phyloP scores from a whole-genome alignment of 1,284 basidiomycete species.

The Golubevia pallescens region DNA sequence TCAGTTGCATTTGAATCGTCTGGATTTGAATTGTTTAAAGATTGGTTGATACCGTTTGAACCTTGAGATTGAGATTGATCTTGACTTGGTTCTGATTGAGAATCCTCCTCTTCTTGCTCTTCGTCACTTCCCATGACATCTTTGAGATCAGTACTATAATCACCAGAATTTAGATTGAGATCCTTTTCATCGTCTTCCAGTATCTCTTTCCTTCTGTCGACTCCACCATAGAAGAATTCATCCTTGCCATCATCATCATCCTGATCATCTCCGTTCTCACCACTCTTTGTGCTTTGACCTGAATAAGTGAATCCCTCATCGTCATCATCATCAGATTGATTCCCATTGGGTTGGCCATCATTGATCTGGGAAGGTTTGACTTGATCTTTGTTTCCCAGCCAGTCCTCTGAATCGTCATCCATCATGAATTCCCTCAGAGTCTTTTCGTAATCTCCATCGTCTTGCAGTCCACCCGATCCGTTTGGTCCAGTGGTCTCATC shows the following conservation, averaged over 20 bases:
- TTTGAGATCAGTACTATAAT: slow-evolving; percentile 28
- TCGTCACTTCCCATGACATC: slow-evolving; percentile 43
- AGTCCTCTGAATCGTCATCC: not conserved
- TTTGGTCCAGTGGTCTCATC: not conserved
- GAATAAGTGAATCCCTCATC: not conserved
- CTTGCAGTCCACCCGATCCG: not conserved
- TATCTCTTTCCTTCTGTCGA: not conserved
- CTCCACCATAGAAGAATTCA: slow-evolving; percentile 2
- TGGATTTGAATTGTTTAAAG: slow-evolving; percentile 5
- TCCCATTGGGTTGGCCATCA: not conserved
- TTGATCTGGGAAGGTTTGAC: not conserved
- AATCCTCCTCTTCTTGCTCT: slow-evolving; percentile 9
- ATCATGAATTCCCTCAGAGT: not conserved
- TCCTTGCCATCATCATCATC: slow-evolving; percentile 1
- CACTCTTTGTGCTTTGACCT: not conserved
- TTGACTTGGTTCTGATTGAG: not conserved
- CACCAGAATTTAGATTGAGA: not conserved
- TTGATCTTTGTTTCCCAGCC: not conserved
- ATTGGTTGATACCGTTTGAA: slow-evolving; percentile 4
- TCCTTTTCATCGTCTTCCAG: slow-evolving; percentile 10
- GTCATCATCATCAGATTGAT: not conserved
- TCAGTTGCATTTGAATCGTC: slow-evolving; percentile 11
- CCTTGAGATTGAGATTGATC: slow-evolving; percentile 1
- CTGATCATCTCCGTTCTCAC: not conserved
- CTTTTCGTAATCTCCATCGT: not conserved